Conservation (phyloP, 768 basidiomycete genomes). For the Mycena galericulata region DNA sequence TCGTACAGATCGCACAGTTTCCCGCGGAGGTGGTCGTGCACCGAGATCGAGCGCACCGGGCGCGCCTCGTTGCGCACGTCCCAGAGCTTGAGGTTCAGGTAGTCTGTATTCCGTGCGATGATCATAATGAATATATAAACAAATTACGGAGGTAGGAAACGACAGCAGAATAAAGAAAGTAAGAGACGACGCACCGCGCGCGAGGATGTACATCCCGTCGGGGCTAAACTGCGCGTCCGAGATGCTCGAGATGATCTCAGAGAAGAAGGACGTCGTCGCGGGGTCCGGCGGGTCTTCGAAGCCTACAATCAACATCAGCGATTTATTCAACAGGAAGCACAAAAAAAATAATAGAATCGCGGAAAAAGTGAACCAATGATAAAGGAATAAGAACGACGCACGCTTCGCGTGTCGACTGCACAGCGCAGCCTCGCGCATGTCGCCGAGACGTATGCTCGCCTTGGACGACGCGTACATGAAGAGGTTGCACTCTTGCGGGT, state of each 20-base stretch:
- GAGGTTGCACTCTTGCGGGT: conserved; percentile 95
- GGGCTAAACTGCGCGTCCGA: conserved; percentile 99
- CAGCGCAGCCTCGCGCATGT: conserved; percentile 97
- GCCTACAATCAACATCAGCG: conserved; percentile 60
- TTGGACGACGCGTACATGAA: conserved; percentile 99
- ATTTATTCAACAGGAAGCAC: conserved; percentile 15
- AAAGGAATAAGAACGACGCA: conserved; percentile 54
- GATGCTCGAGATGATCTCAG: conserved; percentile 98
- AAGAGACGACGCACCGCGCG: conserved; percentile 56
- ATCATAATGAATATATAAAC: background rate
- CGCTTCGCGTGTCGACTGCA: conserved; percentile 97
- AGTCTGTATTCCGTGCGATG: conserved; percentile 66
- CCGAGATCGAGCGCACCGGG: conserved; percentile 96
- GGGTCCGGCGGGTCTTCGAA: conserved; percentile 99
- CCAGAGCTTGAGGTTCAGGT: conserved; percentile 98
- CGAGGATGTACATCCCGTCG: conserved; percentile 96
- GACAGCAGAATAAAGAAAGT: background rate
- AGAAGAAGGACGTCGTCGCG: conserved; percentile 97
- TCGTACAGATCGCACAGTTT: conserved; percentile 99
- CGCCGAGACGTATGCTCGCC: conserved; percentile 98
- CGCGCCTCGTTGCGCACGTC: conserved; percentile 98
- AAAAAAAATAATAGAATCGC: background rate
- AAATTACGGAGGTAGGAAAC: background rate
- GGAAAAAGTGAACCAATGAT: background rate
- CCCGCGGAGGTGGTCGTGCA: conserved; percentile 96